Evolutionary conservation across 1,284 basidiomycete species (phyloP).

Genomic region (Microbotryum silenes-acaulis): DNA sequence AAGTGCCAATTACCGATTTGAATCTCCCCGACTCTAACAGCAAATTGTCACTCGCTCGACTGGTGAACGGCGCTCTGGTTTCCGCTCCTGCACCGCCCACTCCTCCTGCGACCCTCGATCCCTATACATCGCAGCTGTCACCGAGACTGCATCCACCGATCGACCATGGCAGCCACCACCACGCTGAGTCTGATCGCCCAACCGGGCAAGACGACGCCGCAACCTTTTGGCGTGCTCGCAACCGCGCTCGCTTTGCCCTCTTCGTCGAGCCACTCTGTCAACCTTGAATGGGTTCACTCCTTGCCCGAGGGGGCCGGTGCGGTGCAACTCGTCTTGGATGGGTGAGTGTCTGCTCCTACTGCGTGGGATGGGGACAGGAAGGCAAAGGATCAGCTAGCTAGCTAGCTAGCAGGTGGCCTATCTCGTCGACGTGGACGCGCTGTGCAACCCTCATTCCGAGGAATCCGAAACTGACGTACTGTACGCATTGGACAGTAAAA

Average conservation of each 20-base stretch:
- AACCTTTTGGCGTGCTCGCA: neutral
- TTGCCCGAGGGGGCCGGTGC: slow-evolving; percentile 8
- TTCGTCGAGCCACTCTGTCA: slow-evolving; percentile 12
- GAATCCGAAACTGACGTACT: too few relatives aligned
- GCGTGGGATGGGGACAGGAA: too few relatives aligned
- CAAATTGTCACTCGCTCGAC: too few relatives aligned
- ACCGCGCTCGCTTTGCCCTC: slow-evolving; percentile 1
- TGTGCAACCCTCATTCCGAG: too few relatives aligned
- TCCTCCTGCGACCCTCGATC: too few relatives aligned
- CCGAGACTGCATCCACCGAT: too few relatives aligned
- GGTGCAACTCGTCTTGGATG: slow-evolving; percentile 11
- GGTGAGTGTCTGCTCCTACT: slow-evolving; percentile 2
- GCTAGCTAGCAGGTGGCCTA: neutral
- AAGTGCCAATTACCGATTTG: too few relatives aligned
- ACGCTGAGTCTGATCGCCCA: neutral
- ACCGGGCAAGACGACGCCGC: neutral
- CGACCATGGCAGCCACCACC: neutral
- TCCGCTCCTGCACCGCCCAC: too few relatives aligned
- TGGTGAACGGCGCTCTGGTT: too few relatives aligned
- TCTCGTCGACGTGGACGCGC: neutral
- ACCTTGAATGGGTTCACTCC: slow-evolving; percentile 17
- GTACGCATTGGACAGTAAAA: slow-evolving; percentile 1
- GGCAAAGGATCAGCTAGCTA: neutral
- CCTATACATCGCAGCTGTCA: too few relatives aligned
- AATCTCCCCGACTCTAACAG: too few relatives aligned